Base-by-base conservation (phyloP, 176 grass and related monocot genomes). In the Lolium multiflorum region DNA sequence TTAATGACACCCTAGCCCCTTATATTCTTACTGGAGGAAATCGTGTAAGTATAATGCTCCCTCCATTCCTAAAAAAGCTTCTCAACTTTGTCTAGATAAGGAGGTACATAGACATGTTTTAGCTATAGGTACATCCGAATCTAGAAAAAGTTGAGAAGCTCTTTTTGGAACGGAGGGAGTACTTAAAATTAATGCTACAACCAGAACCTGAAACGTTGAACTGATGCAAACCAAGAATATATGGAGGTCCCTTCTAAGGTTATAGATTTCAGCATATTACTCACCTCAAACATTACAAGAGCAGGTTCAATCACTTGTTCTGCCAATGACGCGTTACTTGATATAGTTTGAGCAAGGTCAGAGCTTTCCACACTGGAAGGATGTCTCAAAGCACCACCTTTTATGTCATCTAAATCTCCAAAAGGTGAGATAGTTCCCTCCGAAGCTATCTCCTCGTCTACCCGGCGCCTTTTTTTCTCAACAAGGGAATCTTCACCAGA, bases 241-340 rank as follows among this genome's bases (percentile, higher is more conserved):
- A 70, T 62, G 67, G 13, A 84, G 55, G 35, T 80, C 46, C 60
- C 56, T 82, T 76, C 11, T 35, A 31, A 82, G 60, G 77, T 69
- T 56, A 25, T 56, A 91, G 41, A 55, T 55, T 55, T 76, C 28
- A 17, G 14, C 3, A 80, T 48, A 60, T 52, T 65, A 15, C 88
- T 91, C 84, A 98, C 96, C 94, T 99, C 97, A 88, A 99, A 96
- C 97, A 99, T 99, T 62, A 99, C 97, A 87, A 99, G 97, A 44
- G 97, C 89, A 22, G 97, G 97, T 71, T 99, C 97, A 44, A 99
- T 96, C 70, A 91, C 97, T 92, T 94, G 89, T 82, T 99, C 97
- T 61, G 97, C 94, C 78, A 94, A 85, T 67, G 97, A 99, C 15
- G 97, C 94, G 89, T 99, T 99, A 88, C 81, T 99, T 49, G 86